Evolutionary conservation across 2,329 filamentous ascomycete genomes (phyloP), one percentile per base, ranked within the genome.

Genomic region (Thielaviopsis cerberus): DNA sequence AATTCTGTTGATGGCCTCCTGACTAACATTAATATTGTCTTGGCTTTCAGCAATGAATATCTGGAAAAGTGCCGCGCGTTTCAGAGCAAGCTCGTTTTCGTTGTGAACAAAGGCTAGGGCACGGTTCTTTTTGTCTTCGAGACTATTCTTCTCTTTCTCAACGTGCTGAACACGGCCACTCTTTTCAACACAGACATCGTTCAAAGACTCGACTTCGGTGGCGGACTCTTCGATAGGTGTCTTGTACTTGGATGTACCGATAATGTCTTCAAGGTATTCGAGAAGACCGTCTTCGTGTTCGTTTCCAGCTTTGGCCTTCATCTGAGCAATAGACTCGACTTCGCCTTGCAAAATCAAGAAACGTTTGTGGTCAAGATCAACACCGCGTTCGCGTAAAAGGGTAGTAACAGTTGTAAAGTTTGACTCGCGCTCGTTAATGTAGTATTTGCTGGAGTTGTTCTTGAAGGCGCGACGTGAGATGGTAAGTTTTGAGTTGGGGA

Each of bases 241-340:
- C 72, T 98, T 98, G 74, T 98, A 98, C 69, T 95, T 96, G 5
- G 92, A 97, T 0, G 92, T 98, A 62, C 94, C 92, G 65, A 98
- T 97, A 62, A 98, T 98, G 66, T 98, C 92, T 69, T 98, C 92
- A 0, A 98, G 80, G 63, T 98, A 98, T 69, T 98, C 92, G 20
- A 98, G 76, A 3, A 98, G 78, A 13, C 92, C 92, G 66, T 98
- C 92, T 61, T 98, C 92, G 66, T 97, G 91, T 69, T 98, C 92
- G 64, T 88, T 91, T 50, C 79, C 83, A 3, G 94, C 92, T 70
- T 98, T 98, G 20, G 94, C 78, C 71, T 98, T 98, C 92, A 98
- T 98, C 71, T 97, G 92, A 6, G 92, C 91, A 67, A 98, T 98
- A 0, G 91, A 96, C 69, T 98, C 92, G 60, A 98, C 92, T 69